A percentile compares a stretch with the other conserved stretches of the same genome.
These are phyloP conservation scores for Steccherinum ochraceum DNA, from an alignment of 768 basidiomycete species.

Conservation along the genomic window DNA sequence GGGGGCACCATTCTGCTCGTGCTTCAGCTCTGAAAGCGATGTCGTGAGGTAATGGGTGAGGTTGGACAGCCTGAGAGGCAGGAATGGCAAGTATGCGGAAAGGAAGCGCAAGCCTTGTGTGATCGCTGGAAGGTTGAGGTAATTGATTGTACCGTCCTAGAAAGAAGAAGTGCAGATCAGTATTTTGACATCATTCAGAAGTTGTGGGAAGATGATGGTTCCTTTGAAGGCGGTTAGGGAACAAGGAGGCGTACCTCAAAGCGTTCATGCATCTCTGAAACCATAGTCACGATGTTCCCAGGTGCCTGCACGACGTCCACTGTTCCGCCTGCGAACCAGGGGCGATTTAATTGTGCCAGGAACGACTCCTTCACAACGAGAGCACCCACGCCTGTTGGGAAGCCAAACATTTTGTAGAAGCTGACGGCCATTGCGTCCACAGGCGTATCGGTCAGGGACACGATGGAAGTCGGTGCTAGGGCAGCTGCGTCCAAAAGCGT, in stretches of 20 bases:
- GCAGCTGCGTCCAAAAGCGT: slow-evolving; percentile 82
- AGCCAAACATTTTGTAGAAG: slow-evolving; percentile 91
- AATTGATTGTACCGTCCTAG: slow-evolving; percentile 85
- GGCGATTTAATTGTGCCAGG: slow-evolving; percentile 51
- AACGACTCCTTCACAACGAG: slow-evolving; percentile 70
- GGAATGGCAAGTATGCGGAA: slow-evolving; percentile 71
- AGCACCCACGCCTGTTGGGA: slow-evolving; percentile 79
- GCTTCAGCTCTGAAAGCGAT: slow-evolving; percentile 51
- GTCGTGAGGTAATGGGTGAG: slow-evolving; percentile 56
- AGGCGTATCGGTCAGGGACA: slow-evolving; percentile 58
- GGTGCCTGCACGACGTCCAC: slow-evolving; percentile 83
- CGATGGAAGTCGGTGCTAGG: slow-evolving; percentile 62
- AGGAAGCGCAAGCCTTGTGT: slow-evolving; percentile 75
- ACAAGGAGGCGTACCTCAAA: slow-evolving; percentile 56
- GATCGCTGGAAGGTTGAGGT: slow-evolving; percentile 68
- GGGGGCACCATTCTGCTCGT: slow-evolving; percentile 51
- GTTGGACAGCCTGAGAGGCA: slow-evolving; percentile 67
- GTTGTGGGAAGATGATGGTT: neutral
- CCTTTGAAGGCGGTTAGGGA: neutral
- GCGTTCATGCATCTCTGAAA: slow-evolving; percentile 56
- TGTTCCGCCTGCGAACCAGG: slow-evolving; percentile 83
- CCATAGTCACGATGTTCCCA: slow-evolving; percentile 58
- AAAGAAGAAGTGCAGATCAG: slow-evolving; percentile 9
- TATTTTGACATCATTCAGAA: neutral
- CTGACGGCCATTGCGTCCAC: slow-evolving; percentile 81